Base-by-base conservation (phyloP, 345 rosid genomes). In the Raphanus sativus region DNA sequence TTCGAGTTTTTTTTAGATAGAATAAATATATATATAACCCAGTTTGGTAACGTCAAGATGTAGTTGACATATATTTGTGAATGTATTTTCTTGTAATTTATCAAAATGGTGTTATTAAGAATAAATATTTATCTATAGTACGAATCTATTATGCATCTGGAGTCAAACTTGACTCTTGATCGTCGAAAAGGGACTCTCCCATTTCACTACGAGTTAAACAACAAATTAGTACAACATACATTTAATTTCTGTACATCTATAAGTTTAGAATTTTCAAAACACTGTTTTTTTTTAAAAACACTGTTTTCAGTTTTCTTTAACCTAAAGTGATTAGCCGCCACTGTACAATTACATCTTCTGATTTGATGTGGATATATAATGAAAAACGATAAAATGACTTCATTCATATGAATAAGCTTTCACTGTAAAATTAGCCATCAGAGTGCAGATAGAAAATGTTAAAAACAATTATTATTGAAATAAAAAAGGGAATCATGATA, bases 151-250 rank as follows among this genome's bases (percentile, higher is more conserved):
- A 42, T 76, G 65, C 56, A 62, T 36, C 62, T 58, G 32, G 30
- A 61, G 74, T 78, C 81, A 73, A 67, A 78, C 81, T 26, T 78
- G 81, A 45, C 81, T 73, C 81, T 78, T 78, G 74, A 78, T 78
- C 69, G 13, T 78, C 69, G 42, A 13, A 59, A 32, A 67, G 77
- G 74, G 77, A 33, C 77, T 56, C 33, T 78, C 65, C 67, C 24
- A 5, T 50, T 32, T 63, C 8, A 64, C 10, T 71, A 25, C 15
- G 13, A 32, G 24, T 4, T 2, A 40, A 54, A 58, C 61, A 58
- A 17, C 61, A 64, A 21, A 21, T 21, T 21, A 21, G 21, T 21
- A 21, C 21, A 21, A 21, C 21, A 21, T 21, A 21, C 21, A 21
- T 21, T 21, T 21, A 21, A 21, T 21, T 21, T 21, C 21, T 21